phyloP scores from a whole-genome alignment of 345 rosid species.

The Salix arbutifolia region DNA sequence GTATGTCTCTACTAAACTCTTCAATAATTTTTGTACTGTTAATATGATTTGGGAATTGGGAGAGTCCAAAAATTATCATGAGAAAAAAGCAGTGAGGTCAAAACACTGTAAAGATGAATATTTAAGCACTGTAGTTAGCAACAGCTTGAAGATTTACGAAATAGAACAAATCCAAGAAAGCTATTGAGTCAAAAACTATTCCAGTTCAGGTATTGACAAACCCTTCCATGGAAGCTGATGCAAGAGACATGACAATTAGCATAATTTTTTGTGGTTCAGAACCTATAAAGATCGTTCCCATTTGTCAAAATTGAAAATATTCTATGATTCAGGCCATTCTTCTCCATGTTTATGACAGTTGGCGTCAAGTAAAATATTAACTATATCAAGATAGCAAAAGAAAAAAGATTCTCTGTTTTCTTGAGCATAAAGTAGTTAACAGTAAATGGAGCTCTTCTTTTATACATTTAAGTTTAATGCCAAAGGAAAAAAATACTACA shows the following conservation, averaged over 20 bases:
- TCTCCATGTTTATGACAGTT: neutral
- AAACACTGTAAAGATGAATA: neutral
- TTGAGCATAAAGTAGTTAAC: neutral
- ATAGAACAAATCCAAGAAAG: neutral
- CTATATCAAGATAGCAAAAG: neutral
- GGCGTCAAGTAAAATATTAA: neutral
- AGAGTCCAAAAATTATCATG: neutral
- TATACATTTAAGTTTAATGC: no score
- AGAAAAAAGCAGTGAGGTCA: neutral
- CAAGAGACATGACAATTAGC: neutral
- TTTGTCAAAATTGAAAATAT: neutral
- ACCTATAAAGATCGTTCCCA: neutral
- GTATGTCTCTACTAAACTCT: conserved; percentile 23
- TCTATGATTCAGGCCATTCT: neutral
- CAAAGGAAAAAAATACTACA: no score
- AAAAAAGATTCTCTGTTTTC: neutral
- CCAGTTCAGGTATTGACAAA: neutral
- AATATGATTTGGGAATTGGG: neutral
- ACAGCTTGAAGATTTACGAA: neutral
- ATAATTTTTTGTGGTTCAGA: neutral
- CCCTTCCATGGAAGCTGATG: neutral
- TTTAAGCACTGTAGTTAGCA: neutral
- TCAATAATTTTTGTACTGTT: neutral
- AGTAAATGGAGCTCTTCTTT: neutral
- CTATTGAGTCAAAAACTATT: neutral